Conservation (phyloP, 192 early-diverging fungal genomes). For the Backusella tarrabulga region DNA sequence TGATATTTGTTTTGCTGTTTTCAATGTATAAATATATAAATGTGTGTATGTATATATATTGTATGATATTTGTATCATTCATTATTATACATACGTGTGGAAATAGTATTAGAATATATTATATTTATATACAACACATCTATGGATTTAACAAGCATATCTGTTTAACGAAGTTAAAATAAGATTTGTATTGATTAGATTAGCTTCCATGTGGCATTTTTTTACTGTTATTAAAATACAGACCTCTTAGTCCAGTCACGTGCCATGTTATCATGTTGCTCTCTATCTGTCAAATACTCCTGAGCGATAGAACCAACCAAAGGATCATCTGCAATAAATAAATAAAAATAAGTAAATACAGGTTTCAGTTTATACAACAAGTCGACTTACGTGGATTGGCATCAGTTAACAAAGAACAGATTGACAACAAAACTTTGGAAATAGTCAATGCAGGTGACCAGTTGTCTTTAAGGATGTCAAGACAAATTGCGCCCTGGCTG, state of each 20-base stretch:
- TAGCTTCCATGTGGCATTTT: background rate
- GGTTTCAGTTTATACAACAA: background rate
- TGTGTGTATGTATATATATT: background rate
- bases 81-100: background rate
- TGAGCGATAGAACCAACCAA: slow-evolving; percentile 89
- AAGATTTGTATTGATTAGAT: slow-evolving; percentile 6
- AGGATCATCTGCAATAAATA: slow-evolving; percentile 69
- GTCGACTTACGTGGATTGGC: slow-evolving; percentile 82
- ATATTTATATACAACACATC: background rate
- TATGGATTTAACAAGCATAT: slow-evolving; percentile 13
- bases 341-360: background rate
- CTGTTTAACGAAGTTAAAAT: background rate
- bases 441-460: slow-evolving; percentile 96
- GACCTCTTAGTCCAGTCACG: slow-evolving; percentile 93
- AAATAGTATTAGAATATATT: background rate
- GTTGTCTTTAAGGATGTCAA: slow-evolving; percentile 96
- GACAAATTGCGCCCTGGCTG: slow-evolving; percentile 85
- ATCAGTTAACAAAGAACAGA: slow-evolving; percentile 92
- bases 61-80: background rate
- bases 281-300: slow-evolving; percentile 81
- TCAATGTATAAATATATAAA: background rate
- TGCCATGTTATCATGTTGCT: slow-evolving; percentile 85
- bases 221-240: slow-evolving; percentile 26
- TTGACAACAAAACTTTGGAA: slow-evolving; percentile 93
- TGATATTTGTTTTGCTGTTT: background rate